Conservation (phyloP, 2,329 filamentous ascomycete genomes). For the Capronia epimyces region DNA sequence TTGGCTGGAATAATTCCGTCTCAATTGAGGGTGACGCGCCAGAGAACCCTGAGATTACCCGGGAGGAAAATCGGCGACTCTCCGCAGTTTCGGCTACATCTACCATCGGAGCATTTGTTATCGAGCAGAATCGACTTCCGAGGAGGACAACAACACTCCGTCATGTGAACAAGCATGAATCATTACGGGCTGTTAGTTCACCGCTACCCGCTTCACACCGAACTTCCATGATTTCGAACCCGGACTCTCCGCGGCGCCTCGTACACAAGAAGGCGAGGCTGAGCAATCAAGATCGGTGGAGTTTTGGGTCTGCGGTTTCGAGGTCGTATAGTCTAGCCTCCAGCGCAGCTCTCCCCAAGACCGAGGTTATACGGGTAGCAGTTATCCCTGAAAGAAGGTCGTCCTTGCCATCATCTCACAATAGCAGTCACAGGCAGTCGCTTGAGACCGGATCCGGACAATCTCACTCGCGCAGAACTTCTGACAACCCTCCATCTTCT, state of each 20-base stretch:
- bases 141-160: conserved; percentile 45
- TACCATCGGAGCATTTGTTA: conserved; percentile 52
- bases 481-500: conserved; percentile 34
- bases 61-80: conserved; percentile 37
- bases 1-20: conserved; percentile 43
- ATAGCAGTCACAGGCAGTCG: conserved; percentile 37
- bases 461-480: conserved; percentile 34
- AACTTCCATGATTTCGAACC: conserved; percentile 38
- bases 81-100: conserved; percentile 51
- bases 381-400: conserved; percentile 45
- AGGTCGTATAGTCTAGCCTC: conserved; percentile 33
- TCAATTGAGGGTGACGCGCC: conserved; percentile 4
- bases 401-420: conserved; percentile 39
- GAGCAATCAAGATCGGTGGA: conserved; percentile 43
- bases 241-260: conserved; percentile 45
- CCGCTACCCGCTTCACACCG: conserved; percentile 42
- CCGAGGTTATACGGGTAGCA: conserved; percentile 44
- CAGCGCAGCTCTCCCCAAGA: conserved; percentile 31
- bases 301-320: conserved; percentile 40
- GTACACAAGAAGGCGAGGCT: conserved; percentile 49
- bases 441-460: conserved; percentile 37
- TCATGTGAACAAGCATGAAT: conserved; percentile 51
- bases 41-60: conserved; percentile 15
- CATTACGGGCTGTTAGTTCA: conserved; percentile 46
- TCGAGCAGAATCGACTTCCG: conserved; percentile 42